These are phyloP conservation scores for Hyaloscypha hepaticicola DNA, from an alignment of 495 filamentous ascomycete species.

Conservation along the genomic window DNA sequence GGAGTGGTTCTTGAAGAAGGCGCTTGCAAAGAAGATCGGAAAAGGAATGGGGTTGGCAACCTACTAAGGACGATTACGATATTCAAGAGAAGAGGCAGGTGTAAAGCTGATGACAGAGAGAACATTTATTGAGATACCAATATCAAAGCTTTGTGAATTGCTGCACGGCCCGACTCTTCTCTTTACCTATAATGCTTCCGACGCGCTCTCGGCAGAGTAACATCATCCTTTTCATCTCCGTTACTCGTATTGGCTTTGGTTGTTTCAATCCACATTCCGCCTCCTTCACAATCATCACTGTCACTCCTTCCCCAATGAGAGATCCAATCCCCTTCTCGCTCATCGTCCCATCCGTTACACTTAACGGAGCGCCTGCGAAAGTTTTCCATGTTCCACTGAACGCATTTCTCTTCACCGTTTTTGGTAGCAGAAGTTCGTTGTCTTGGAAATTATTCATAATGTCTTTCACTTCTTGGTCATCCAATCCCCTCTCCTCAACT, in stretches of 20 bases:
- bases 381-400: conserved; percentile 2
- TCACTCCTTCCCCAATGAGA: background rate
- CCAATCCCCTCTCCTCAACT: background rate
- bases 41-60: conserved; percentile 71
- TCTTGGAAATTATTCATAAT: conserved; percentile 11
- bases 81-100: background rate
- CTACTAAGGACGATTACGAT: conserved; percentile 25
- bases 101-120: background rate
- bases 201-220: conserved; percentile 27
- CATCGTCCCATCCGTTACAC: background rate
- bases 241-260: conserved; percentile 35
- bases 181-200: conserved; percentile 21
- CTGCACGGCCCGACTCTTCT: background rate
- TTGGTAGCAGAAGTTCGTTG: background rate
- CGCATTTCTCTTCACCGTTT: background rate
- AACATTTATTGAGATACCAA: conserved; percentile 3
- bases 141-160: background rate
- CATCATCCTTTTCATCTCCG: conserved; percentile 39
- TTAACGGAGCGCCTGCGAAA: background rate
- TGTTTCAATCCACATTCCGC: conserved; percentile 35
- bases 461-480: background rate
- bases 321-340: background rate
- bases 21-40: conserved; percentile 84
- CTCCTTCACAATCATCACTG: conserved; percentile 28
- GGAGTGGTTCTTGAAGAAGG: conserved; percentile 90